Base-by-base conservation (phyloP, 1,284 basidiomycete genomes). In the Pyrrhoderma noxium region DNA sequence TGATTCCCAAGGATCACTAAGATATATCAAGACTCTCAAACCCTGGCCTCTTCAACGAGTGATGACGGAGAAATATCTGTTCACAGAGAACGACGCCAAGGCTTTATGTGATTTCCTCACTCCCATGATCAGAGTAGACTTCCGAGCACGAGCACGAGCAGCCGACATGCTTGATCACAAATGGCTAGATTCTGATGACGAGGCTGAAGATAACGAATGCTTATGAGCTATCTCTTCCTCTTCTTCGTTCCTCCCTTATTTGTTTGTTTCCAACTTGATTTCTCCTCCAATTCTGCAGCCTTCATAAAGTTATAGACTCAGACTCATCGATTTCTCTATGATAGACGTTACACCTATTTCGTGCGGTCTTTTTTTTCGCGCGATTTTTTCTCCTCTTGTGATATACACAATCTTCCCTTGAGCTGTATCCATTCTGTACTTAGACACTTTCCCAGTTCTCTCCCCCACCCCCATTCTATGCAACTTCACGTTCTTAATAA, bases 41-140 rank as follows among this genome's bases (percentile, higher is more conserved):
- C 85, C 85, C 37, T 93, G 90, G 89, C 88, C 91, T 7, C 69
- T 93, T 42, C 74, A 79, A 59, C 79, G 82, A 22, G 90, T 93
- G 54, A 83, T 93, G 77, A 74, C 74, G 51, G 87, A 91, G 75
- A 93, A 89, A 66, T 93, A 93, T 63, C 67, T 86, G 9, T 84
- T 86, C 65, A 69, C 74, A 1, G 77, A 79, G 50, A 60, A 65
- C 23, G 80, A 89, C 53, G 74, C 86, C 0, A 62, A 64, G 36
- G 65, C 70, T 46, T 67, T 93, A 16, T 84, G 85, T 57, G 71
- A 74, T 9, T 93, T 93, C 68, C 67, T 93, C 46, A 70, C 77
- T 59, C 89, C 89, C 25, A 93, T 93, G 91, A 74, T 94, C 47
- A 65, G 72, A 35, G 64, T 83, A 52, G 84, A 92, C 64, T 82